These are phyloP conservation scores for Quercus phellos DNA, from an alignment of 331 rosid species.

Conservation along the genomic window DNA sequence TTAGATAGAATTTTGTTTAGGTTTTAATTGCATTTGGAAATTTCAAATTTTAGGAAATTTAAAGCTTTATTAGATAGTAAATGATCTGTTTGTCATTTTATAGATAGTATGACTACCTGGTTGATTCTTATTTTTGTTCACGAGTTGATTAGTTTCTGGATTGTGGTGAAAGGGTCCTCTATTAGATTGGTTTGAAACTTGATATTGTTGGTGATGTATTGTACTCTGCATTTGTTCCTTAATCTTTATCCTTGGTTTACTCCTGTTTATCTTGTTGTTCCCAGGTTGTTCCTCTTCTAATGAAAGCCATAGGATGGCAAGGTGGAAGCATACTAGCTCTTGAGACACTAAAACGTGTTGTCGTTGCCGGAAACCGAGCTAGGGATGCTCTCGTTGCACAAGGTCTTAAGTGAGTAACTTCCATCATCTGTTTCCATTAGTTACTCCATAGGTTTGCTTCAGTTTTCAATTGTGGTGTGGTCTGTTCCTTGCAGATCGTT, in stretches of 20 bases:
- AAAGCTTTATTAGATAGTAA: neutral
- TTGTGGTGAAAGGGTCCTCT: neutral
- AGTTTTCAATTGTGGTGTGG: neutral
- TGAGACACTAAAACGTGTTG: conserved; percentile 97
- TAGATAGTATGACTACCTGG: neutral
- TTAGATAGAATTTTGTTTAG: neutral
- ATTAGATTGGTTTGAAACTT: neutral
- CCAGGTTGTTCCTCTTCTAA: conserved; percentile 94
- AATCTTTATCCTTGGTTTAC: neutral
- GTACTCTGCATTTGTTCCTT: neutral
- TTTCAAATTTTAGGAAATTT: neutral
- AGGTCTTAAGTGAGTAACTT: conserved; percentile 87
- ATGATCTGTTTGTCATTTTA: neutral
- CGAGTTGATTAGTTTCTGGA: too few relatives aligned
- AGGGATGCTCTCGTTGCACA: conserved; percentile 99
- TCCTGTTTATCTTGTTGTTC: conserved; percentile 6
- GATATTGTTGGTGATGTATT: neutral
- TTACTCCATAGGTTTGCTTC: neutral
- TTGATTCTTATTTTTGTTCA: neutral
- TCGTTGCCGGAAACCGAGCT: conserved; percentile 99
- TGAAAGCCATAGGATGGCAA: conserved; percentile 99
- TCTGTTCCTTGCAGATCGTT: conserved; percentile 11
- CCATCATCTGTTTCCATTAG: neutral
- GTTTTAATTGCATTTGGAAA: neutral
- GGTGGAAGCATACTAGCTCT: conserved; percentile 99